Conservation (phyloP, 1,139 yeast species). For the Yamadazyma trypodendri region DNA sequence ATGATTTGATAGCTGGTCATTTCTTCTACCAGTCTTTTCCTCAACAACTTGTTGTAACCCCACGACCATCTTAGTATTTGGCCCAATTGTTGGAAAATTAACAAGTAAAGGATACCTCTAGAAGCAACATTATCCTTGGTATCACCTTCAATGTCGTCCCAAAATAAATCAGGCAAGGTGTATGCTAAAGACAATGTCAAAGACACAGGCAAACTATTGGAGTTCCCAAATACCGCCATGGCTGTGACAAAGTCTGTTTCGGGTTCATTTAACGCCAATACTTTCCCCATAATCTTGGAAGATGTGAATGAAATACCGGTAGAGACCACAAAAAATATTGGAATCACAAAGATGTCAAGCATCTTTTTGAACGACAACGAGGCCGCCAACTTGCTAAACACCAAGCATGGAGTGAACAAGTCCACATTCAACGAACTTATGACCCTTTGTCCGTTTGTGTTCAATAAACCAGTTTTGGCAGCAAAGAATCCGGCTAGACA, state of each 20-base stretch:
- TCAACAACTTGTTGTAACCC: slow-evolving; percentile 78
- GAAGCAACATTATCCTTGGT: slow-evolving; percentile 71
- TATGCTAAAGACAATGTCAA: slow-evolving; percentile 69
- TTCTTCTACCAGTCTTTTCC: slow-evolving; percentile 47
- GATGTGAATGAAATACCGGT: slow-evolving; percentile 61
- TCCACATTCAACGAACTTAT: slow-evolving; percentile 72
- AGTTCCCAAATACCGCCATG: slow-evolving; percentile 86
- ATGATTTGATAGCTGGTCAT: slow-evolving; percentile 27
- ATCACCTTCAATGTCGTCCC: slow-evolving; percentile 73
- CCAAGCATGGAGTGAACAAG: slow-evolving; percentile 81
- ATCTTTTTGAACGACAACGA: slow-evolving; percentile 66
- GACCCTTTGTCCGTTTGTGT: slow-evolving; percentile 61
- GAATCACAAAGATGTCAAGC: slow-evolving; percentile 69
- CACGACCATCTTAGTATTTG: slow-evolving; percentile 86
- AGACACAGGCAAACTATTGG: slow-evolving; percentile 79
- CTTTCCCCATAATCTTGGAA: slow-evolving; percentile 47
- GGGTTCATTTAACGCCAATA: slow-evolving; percentile 54
- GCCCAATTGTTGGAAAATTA: slow-evolving; percentile 83
- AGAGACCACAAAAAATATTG: slow-evolving; percentile 65
- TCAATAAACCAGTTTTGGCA: slow-evolving; percentile 59
- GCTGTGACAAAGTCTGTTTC: slow-evolving; percentile 83
- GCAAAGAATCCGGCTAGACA: slow-evolving; percentile 73
- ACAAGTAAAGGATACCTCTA: slow-evolving; percentile 72
- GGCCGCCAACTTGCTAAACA: slow-evolving; percentile 76
- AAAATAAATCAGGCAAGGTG: slow-evolving; percentile 66